These are phyloP conservation scores for Saturnispora dispora DNA, from an alignment of 805 yeast genomes.

Conservation along the genomic window DNA sequence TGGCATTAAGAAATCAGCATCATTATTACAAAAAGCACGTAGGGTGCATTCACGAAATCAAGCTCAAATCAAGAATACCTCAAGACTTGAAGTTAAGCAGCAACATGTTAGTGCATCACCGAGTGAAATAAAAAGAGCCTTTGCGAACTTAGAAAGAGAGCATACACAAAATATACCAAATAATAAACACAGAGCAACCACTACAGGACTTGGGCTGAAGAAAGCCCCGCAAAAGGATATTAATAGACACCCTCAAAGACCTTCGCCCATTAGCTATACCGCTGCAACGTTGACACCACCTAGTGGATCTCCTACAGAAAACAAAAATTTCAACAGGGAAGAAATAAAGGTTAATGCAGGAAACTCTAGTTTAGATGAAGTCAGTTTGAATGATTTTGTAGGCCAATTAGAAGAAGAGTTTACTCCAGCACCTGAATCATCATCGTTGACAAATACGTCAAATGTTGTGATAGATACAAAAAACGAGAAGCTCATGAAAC, in stretches of 20 bases:
- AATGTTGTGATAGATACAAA: background rate
- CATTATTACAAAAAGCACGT: conserved; percentile 5
- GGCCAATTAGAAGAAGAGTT: background rate
- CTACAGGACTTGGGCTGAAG: background rate
- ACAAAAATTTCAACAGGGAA: background rate
- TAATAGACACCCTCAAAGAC: background rate
- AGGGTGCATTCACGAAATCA: conserved; percentile 5
- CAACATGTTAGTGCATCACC: background rate
- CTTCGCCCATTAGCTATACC: background rate
- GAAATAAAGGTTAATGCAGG: background rate
- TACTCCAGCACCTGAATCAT: background rate
- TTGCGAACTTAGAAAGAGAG: conserved; percentile 1
- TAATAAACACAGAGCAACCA: background rate
- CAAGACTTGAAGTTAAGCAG: background rate
- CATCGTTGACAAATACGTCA: background rate
- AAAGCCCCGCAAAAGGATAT: background rate
- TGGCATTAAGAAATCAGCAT: background rate
- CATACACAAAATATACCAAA: background rate
- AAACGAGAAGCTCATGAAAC: background rate
- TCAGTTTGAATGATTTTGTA: background rate
- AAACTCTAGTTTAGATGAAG: background rate
- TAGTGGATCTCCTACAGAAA: background rate
- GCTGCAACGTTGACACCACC: background rate
- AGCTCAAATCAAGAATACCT: conserved; percentile 1
- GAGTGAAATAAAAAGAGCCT: conserved; percentile 1